Evolutionary conservation across 768 basidiomycete genomes (phyloP).

Genomic region (Podaxis sp.): DNA sequence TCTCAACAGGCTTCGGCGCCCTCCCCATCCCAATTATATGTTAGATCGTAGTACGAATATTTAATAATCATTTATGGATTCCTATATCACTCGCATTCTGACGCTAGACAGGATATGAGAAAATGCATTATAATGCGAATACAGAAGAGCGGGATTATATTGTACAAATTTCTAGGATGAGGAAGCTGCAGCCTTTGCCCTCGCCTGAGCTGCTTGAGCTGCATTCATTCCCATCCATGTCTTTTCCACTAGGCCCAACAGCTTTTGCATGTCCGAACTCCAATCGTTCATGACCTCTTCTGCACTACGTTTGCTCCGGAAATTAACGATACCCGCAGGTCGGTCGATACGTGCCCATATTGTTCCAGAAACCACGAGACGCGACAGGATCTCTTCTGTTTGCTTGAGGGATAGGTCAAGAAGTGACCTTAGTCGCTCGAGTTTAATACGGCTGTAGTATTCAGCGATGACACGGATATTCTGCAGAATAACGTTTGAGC

Average conservation of each 20-base stretch:
- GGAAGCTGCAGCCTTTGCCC: conserved; percentile 39
- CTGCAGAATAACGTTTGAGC: conserved; percentile 39
- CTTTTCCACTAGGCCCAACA: conserved; percentile 92
- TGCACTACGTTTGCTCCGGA: conserved; percentile 76
- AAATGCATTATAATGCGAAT: not conserved
- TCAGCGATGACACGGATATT: conserved; percentile 93
- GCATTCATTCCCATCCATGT: conserved; percentile 98
- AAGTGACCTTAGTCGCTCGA: conserved; percentile 78
- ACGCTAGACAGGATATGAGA: not conserved
- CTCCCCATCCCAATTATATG: not conserved
- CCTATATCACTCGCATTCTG: not conserved
- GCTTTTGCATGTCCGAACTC: conserved; percentile 94
- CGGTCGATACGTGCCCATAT: conserved; percentile 95
- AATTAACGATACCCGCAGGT: conserved; percentile 85
- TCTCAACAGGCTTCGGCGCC: not conserved
- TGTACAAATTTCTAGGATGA: conserved; percentile 22
- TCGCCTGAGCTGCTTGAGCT: conserved; percentile 80
- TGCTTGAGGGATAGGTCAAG: conserved; percentile 81
- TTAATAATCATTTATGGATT: conserved; percentile 8
- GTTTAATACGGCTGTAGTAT: conserved; percentile 93
- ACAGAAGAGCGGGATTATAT: conserved; percentile 13
- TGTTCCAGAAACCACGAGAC: conserved; percentile 87
- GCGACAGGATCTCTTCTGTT: conserved; percentile 87
- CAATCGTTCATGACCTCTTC: conserved; percentile 98
- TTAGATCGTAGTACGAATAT: conserved; percentile 5